Conservation (phyloP, 768 basidiomycete species). For the Leccinellum rugosiceps region DNA sequence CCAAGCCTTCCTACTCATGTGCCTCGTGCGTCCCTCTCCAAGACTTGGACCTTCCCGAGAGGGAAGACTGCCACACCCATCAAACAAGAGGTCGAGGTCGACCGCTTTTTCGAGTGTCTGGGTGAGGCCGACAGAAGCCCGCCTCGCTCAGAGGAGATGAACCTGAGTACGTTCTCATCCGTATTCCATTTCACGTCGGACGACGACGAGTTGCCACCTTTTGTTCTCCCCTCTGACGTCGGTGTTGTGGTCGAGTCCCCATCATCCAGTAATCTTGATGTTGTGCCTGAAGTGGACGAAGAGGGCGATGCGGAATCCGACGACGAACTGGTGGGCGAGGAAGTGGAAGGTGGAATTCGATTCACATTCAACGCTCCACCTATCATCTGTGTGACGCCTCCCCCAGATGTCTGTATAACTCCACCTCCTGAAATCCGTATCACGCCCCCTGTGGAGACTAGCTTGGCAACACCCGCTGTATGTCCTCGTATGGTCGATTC, state of each 20-base stretch:
- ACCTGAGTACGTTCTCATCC: conserved; percentile 58
- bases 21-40: conserved; percentile 49
- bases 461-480: conserved; percentile 19
- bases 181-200: conserved; percentile 47
- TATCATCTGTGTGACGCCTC: conserved; percentile 26
- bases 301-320: conserved; percentile 30
- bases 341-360: conserved; percentile 63
- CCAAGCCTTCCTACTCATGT: conserved; percentile 26
- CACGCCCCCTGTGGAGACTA: conserved; percentile 18
- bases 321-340: conserved; percentile 56
- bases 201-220: conserved; percentile 46
- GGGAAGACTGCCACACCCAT: conserved; percentile 22
- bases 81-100: conserved; percentile 47
- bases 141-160: conserved; percentile 45
- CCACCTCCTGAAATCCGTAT: conserved; percentile 27
- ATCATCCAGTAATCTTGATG: conserved; percentile 31
- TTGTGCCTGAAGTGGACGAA: conserved; percentile 43
- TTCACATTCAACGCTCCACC: conserved; percentile 71
- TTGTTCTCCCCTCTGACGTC: conserved; percentile 45
- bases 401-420: conserved; percentile 22
- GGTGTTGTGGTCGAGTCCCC: conserved; percentile 38
- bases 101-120: conserved; percentile 74
- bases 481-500: conserved; percentile 2
- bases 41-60: conserved; percentile 66
- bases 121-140: conserved; percentile 54